Base-by-base conservation (phyloP, 2,329 filamentous ascomycete genomes). In the Calonectria ilicicola region DNA sequence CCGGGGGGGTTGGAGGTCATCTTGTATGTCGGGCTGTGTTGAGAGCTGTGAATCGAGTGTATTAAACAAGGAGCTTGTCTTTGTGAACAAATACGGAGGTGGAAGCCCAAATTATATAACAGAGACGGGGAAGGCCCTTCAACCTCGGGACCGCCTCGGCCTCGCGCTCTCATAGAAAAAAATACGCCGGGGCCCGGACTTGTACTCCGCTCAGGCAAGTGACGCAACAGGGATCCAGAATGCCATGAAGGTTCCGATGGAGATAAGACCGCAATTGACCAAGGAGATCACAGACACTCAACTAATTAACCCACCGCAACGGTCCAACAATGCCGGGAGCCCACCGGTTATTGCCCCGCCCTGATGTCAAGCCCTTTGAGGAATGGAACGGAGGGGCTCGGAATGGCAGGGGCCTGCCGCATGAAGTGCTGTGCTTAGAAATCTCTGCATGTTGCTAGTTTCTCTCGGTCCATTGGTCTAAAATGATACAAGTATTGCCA, bases 1-100 rank as follows among this genome's bases (percentile, higher is more conserved):
- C 79, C 87, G 15, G 89, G 88, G 68, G 86, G 85, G 77, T 89
- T 85, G 6, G 89, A 91, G 49, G 89, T 87, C 89, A 91, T 91
- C 62, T n/a, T 64, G 35, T 42, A 62, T 42, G 38, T 64, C 19
- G 26, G 26, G 9, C 35, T 32, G 35, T n/a, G 21, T 49, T 64
- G 51, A 27, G 40, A 58, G 53, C 10, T 27, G 29, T 40, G 42
- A 12, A 40, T 47, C 23, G 19, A 42, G 21, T 15, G 5, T 12
- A 23, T 26, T 10, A 6, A 29, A 14, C 9, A 38, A 17, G 21
- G 35, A 2, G 23, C 3, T 17, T 64, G 46, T 35, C 49, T n/a
- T 58, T 44, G 44, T 17, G 40, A 62, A 32, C 21, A 58, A 29
- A 27, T 7, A 58, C 14, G 19, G 44, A 44, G 38, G 35, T 38